Conservation (phyloP, 2,329 filamentous ascomycete species). For the Diplodia intermedia region DNA sequence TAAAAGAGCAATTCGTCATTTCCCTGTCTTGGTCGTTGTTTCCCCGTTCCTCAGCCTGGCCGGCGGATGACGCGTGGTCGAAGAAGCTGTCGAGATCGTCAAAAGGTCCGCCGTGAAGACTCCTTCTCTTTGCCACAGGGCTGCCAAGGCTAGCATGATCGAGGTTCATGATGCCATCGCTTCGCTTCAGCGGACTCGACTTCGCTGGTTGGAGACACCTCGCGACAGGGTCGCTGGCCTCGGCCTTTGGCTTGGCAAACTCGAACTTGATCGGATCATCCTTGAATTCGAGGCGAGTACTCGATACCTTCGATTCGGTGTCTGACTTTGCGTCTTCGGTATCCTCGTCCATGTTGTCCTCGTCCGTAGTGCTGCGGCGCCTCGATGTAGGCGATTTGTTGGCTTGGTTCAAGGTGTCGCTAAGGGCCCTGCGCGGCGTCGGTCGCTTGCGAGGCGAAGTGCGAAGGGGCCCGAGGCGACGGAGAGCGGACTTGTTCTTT, state of each 20-base stretch:
- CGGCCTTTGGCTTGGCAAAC: constrained; percentile 53
- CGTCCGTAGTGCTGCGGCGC: constrained; percentile 57
- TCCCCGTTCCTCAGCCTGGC: constrained; percentile 35
- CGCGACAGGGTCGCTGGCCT: constrained; percentile 57
- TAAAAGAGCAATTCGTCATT: constrained; percentile 46
- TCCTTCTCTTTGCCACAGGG: constrained; percentile 89
- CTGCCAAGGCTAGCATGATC: constrained; percentile 80
- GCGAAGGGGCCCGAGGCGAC: constrained; percentile 59
- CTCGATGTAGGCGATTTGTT: constrained; percentile 67
- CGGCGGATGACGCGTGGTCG: constrained; percentile 57
- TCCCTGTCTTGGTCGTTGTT: constrained; percentile 40
- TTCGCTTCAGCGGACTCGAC: constrained; percentile 88
- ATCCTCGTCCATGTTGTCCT: constrained; percentile 47
- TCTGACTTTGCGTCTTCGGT: constrained; percentile 44
- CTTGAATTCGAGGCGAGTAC: constrained; percentile 45
- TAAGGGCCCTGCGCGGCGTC: constrained; percentile 74
- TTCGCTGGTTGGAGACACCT: constrained; percentile 61
- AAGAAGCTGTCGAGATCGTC: constrained; percentile 74
- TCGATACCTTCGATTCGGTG: constrained; percentile 48
- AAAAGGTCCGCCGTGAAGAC: constrained; percentile 76
- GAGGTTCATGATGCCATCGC: constrained; percentile 86
- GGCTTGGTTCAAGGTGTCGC: constrained; percentile 71
- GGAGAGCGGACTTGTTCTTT: constrained; percentile 62
- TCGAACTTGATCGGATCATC: constrained; percentile 57
- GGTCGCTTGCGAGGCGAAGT: constrained; percentile 71